Percentiles rank a stretch among this genome's conserved stretches.
These are phyloP conservation scores for Endothia cerciana DNA, from an alignment of 2,329 filamentous ascomycete genomes.

Conservation along the genomic window DNA sequence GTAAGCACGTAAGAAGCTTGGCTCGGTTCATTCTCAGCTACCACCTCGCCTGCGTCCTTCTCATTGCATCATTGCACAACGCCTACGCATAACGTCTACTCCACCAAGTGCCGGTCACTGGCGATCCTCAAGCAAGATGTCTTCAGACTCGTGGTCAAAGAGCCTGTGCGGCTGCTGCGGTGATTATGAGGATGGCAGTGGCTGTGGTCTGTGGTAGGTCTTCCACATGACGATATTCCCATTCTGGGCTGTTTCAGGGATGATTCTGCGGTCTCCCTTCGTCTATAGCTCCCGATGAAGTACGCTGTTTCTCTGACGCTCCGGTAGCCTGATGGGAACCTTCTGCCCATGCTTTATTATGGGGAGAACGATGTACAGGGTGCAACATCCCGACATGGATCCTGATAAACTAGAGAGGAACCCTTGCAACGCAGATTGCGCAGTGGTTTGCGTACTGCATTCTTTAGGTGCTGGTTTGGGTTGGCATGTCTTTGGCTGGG, in stretches of 20 bases:
- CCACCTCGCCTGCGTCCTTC: neutral
- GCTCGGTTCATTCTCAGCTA: neutral
- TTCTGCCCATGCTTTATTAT: slow-evolving; percentile 24
- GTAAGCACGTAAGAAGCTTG: slow-evolving; percentile 11
- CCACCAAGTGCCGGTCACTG: neutral
- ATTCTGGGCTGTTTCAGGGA: neutral
- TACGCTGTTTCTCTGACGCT: neutral
- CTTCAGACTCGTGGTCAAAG: slow-evolving; percentile 13
- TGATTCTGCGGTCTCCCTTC: neutral
- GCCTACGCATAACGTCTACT: neutral
- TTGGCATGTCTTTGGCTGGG: slow-evolving; percentile 15
- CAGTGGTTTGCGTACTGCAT: slow-evolving; percentile 18
- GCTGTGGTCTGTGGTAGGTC: slow-evolving; percentile 17
- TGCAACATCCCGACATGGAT: slow-evolving; percentile 18
- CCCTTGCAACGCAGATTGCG: slow-evolving; percentile 24
- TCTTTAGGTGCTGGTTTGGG: slow-evolving; percentile 16
- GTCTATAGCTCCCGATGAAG: neutral
- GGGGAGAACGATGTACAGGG: slow-evolving; percentile 21
- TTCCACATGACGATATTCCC: neutral
- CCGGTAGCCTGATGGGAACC: slow-evolving; percentile 14
- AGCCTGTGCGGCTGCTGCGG: slow-evolving; percentile 15
- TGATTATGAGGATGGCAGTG: slow-evolving; percentile 12
- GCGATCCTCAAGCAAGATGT: neutral
- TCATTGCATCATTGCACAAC: too few relatives aligned
- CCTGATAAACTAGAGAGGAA: slow-evolving; percentile 16